Percentiles rank a stretch among this genome's conserved stretches.
Evolutionary conservation across 1,139 yeast genomes (phyloP).

Genomic region (Kurtzmaniella quercitrusa): DNA sequence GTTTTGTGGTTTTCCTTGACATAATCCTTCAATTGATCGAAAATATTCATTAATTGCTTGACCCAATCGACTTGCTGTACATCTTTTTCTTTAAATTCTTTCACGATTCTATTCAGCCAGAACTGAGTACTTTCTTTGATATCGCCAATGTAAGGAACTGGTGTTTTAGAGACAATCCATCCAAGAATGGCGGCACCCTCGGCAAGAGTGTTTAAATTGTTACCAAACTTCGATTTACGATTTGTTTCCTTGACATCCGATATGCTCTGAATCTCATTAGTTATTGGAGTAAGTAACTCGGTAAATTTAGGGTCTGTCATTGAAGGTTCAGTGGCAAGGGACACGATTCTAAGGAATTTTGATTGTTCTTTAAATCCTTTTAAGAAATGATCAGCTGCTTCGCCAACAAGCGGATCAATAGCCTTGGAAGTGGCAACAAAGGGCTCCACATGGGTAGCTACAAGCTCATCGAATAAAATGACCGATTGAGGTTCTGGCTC

Average conservation of each 20-base stretch:
- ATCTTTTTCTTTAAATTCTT: conserved; percentile 73
- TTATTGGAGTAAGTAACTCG: conserved; percentile 65
- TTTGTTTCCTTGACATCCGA: conserved; percentile 68
- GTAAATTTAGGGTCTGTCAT: conserved; percentile 49
- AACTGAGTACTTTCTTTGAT: conserved; percentile 89
- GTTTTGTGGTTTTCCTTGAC: conserved; percentile 75
- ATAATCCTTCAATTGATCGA: conserved; percentile 66
- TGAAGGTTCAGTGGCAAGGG: conserved; percentile 63
- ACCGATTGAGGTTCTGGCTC: conserved; percentile 28
- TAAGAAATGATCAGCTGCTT: conserved; percentile 52
- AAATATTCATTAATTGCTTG: conserved; percentile 52
- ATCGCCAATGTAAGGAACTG: conserved; percentile 70
- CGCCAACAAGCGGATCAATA: conserved; percentile 61
- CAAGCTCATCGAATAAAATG: conserved; percentile 50
- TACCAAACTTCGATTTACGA: conserved; percentile 58
- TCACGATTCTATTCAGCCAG: conserved; percentile 87
- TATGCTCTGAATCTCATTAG: conserved; percentile 54
- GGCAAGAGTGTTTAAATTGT: conserved; percentile 76
- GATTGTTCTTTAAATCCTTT: conserved; percentile 61
- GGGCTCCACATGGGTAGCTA: conserved; percentile 54
- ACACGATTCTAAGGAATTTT: conserved; percentile 55
- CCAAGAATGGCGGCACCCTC: conserved; percentile 91
- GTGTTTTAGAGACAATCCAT: conserved; percentile 78
- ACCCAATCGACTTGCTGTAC: conserved; percentile 77
- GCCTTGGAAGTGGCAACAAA: conserved; percentile 53